Conservation (phyloP, 176 grass and related monocot genomes). For the Rhipidocladum racemiflorum region DNA sequence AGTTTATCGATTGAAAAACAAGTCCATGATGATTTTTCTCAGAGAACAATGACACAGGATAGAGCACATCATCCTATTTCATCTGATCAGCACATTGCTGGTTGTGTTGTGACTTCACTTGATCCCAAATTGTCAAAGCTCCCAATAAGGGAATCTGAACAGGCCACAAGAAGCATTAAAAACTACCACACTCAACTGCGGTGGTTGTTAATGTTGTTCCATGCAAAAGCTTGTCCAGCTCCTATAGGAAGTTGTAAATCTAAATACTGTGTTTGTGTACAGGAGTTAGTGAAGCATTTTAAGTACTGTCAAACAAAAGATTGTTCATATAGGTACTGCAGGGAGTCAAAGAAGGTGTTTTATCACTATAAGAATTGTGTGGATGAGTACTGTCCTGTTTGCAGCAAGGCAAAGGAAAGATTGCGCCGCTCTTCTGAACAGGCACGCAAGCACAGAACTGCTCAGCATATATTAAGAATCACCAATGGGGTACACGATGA, state of each 20-base stretch:
- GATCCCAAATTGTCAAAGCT: conserved; percentile 15
- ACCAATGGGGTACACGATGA: conserved; percentile 20
- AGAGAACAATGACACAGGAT: conserved; percentile 38
- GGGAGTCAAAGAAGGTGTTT: conserved; percentile 42
- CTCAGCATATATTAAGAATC: conserved; percentile 30
- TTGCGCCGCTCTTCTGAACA: conserved; percentile 37
- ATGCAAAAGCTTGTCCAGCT: conserved; percentile 55
- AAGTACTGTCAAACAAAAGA: conserved; percentile 46
- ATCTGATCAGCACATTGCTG: conserved; percentile 13
- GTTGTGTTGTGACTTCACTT: conserved; percentile 22
- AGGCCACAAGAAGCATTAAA: conserved; percentile 20
- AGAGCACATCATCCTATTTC: conserved; percentile 29
- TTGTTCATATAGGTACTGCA: conserved; percentile 51
- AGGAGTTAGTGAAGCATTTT: conserved; percentile 49
- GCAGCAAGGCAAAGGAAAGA: conserved; percentile 43
- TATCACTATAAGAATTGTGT: conserved; percentile 55
- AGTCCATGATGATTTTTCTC: conserved; percentile 29
- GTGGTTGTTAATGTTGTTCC: conserved; percentile 51
- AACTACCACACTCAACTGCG: conserved; percentile 19
- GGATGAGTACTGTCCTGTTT: conserved; percentile 53
- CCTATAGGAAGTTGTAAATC: conserved; percentile 52
- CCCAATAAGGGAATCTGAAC: conserved; percentile 21
- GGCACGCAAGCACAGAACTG: conserved; percentile 14
- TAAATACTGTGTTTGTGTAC: conserved; percentile 35
- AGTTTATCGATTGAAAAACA: conserved; percentile 38